phyloP scores from a whole-genome alignment of 2,329 filamentous ascomycete genomes.

The Coniochaeta sp. region DNA sequence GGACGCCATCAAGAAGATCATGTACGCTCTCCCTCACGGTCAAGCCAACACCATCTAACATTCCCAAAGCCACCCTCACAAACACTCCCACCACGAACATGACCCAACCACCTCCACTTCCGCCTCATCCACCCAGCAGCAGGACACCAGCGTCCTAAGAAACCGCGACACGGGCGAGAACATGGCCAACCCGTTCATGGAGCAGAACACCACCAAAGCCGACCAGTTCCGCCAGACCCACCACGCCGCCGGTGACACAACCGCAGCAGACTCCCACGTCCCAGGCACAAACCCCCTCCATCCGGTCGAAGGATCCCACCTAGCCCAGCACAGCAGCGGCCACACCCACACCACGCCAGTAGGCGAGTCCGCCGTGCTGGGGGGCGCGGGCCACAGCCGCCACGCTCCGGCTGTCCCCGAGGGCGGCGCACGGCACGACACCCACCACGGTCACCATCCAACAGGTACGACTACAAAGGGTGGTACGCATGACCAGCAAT shows the following conservation, averaged over 20 bases:
- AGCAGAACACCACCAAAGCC: conserved; percentile 8
- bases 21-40: background rate
- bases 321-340: no score
- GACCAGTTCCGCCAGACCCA: conserved; percentile 2
- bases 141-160: background rate
- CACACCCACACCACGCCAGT: no score
- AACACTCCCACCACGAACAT: background rate
- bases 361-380: no score
- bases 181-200: conserved; percentile 4
- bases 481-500: no score
- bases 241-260: background rate
- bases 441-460: no score
- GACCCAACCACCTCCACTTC: background rate
- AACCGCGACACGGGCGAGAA: conserved; percentile 4
- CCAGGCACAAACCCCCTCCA: no score
- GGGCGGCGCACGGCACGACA: no score
- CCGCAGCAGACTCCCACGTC: no score
- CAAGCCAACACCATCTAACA: background rate
- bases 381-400: no score
- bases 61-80: conserved; percentile 8
- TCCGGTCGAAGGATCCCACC: no score
- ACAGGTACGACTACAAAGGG: no score
- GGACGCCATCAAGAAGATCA: conserved; percentile 10
- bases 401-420: no score
- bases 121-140: background rate